Evolutionary conservation across 2,329 filamentous ascomycete genomes (phyloP).

Genomic region (Polytolypa hystricis): DNA sequence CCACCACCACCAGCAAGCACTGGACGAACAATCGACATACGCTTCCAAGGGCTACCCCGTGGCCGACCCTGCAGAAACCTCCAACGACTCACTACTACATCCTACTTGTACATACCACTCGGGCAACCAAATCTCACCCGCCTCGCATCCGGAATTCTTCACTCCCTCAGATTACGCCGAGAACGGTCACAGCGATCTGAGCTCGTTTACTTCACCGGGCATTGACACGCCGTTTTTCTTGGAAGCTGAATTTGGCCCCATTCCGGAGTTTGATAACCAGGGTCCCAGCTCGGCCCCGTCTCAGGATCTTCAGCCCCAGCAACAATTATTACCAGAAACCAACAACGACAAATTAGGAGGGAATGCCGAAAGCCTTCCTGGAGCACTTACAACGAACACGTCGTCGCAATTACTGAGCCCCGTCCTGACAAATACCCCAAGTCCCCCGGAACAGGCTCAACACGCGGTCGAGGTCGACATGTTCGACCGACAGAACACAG

Average conservation of each 20-base stretch:
- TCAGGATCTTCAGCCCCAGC: not conserved
- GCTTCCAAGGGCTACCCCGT: constrained; percentile 2
- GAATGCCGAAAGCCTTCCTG: not conserved
- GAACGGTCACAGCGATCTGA: constrained; percentile 20
- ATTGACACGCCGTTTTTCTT: constrained; percentile 14
- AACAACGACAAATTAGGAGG: not conserved
- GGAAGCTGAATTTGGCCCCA: constrained; percentile 14
- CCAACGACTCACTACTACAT: constrained; percentile 9
- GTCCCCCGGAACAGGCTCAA: constrained; percentile 18
- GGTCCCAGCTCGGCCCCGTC: not conserved
- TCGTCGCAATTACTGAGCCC: constrained; percentile 24
- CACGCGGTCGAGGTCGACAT: constrained; percentile 3
- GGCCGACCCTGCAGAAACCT: not conserved
- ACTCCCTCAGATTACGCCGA: constrained; percentile 21
- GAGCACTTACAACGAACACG: constrained; percentile 11
- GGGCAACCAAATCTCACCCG: constrained; percentile 10
- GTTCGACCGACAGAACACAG: constrained; percentile 3
- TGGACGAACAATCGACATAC: constrained; percentile 4
- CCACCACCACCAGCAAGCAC: too few relatives aligned
- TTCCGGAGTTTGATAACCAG: constrained; percentile 6
- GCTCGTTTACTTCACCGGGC: constrained; percentile 13
- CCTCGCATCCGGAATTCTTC: constrained; percentile 20
- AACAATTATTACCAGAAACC: not conserved
- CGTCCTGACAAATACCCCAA: constrained; percentile 21
- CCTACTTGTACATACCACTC: constrained; percentile 8